phyloP scores from a whole-genome alignment of 352 stramenopile genomes.

The Phytopythium mirpurense region DNA sequence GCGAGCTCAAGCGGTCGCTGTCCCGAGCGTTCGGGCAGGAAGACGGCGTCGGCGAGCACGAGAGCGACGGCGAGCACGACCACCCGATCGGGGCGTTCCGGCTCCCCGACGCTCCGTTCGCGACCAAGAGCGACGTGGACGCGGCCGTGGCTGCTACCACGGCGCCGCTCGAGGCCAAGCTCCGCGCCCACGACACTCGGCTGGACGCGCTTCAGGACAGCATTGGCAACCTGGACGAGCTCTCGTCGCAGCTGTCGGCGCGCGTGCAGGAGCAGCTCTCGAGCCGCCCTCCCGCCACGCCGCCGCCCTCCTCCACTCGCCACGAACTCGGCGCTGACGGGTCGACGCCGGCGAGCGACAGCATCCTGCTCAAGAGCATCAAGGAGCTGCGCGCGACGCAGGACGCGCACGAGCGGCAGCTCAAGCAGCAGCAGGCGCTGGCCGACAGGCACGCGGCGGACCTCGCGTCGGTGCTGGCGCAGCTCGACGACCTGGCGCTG shows the following conservation, averaged over 20 bases:
- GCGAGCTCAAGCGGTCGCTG: slow-evolving; percentile 38
- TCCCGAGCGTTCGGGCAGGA: slow-evolving; percentile 35
- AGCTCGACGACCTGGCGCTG: slow-evolving; percentile 46
- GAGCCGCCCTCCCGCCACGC: neutral
- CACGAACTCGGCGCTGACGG: neutral
- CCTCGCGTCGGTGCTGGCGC: slow-evolving; percentile 39
- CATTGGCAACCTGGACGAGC: slow-evolving; percentile 25
- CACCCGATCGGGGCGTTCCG: slow-evolving; percentile 7
- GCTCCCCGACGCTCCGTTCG: slow-evolving; percentile 28
- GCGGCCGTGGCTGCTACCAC: slow-evolving; percentile 38
- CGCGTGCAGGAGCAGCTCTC: slow-evolving; percentile 5
- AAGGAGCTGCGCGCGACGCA: slow-evolving; percentile 42
- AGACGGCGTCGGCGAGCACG: neutral
- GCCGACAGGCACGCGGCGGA: slow-evolving; percentile 42
- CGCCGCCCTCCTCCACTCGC: neutral
- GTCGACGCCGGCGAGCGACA: neutral
- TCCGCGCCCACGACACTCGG: slow-evolving; percentile 31
- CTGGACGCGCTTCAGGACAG: slow-evolving; percentile 29
- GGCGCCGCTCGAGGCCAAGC: slow-evolving; percentile 23
- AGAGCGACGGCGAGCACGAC: neutral
- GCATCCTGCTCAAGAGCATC: slow-evolving; percentile 40
- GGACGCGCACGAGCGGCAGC: slow-evolving; percentile 26
- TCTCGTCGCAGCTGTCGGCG: slow-evolving; percentile 5
- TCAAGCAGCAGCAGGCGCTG: slow-evolving; percentile 34
- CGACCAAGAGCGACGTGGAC: slow-evolving; percentile 34